phyloP scores from a whole-genome alignment of 805 yeast genomes.

The Candida jianshihensis region DNA sequence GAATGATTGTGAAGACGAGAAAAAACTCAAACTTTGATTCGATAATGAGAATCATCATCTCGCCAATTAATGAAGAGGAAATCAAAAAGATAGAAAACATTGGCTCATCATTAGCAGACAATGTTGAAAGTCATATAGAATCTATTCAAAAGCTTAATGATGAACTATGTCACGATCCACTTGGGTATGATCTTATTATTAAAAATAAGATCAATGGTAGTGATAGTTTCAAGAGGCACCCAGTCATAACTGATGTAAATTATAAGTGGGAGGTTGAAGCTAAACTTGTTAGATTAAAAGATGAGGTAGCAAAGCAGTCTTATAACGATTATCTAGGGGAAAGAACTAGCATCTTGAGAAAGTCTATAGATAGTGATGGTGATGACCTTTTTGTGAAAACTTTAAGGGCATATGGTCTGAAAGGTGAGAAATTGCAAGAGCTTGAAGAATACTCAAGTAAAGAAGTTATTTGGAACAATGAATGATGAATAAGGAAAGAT shows the following conservation, averaged over 20 bases:
- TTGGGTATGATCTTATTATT: conserved; percentile 33
- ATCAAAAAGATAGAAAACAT: too few relatives aligned
- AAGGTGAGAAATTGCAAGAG: conserved; percentile 17
- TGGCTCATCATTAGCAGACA: too few relatives aligned
- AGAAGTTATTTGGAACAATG: conserved; percentile 18
- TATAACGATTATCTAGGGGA: conserved; percentile 21
- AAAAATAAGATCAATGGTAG: conserved; percentile 31
- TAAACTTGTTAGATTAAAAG: conserved; percentile 20
- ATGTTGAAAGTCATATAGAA: too few relatives aligned
- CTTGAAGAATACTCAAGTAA: background rate
- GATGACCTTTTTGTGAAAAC: conserved; percentile 14
- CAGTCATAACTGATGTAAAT: conserved; percentile 14
- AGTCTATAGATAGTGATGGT: conserved; percentile 13
- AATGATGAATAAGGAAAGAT: too few relatives aligned
- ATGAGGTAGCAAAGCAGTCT: conserved; percentile 9
- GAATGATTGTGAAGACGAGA: conserved; percentile 25
- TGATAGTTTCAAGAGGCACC: conserved; percentile 16
- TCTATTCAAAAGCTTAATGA: too few relatives aligned
- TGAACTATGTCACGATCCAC: background rate
- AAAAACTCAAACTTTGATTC: conserved; percentile 17
- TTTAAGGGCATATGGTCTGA: conserved; percentile 24
- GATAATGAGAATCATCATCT: conserved; percentile 25
- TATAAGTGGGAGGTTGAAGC: conserved; percentile 29
- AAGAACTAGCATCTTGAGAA: conserved; percentile 21
- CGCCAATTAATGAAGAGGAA: conserved; percentile 25